Conservation (phyloP, 805 yeast species). For the Candida mattraensis region DNA sequence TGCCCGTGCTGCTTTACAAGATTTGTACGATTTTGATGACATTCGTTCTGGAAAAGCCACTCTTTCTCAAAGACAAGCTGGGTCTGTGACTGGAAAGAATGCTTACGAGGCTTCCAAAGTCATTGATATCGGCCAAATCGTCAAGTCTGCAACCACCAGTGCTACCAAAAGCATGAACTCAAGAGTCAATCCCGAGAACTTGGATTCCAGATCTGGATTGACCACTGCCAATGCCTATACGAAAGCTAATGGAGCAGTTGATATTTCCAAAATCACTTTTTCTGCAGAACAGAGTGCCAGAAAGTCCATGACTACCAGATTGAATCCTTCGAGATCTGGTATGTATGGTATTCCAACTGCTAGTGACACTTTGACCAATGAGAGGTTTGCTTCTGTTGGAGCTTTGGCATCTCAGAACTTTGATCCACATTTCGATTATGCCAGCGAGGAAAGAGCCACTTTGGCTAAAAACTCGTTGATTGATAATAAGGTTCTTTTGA, state of each 20-base stretch:
- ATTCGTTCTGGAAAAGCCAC: constrained; percentile 40
- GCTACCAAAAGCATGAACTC: constrained; percentile 46
- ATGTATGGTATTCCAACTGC: constrained; percentile 41
- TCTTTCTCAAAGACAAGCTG: constrained; percentile 26
- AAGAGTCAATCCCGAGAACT: constrained; percentile 44
- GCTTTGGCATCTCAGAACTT: constrained; percentile 55
- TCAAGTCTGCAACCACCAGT: constrained; percentile 34
- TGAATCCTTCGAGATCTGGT: constrained; percentile 25
- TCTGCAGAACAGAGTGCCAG: constrained; percentile 45
- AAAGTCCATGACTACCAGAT: constrained; percentile 29
- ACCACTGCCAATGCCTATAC: constrained; percentile 28
- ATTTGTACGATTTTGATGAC: constrained; percentile 44
- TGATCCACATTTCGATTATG: constrained; percentile 38
- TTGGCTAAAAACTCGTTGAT: constrained; percentile 38
- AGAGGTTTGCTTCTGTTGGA: constrained; percentile 52
- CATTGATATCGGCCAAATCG: constrained; percentile 31
- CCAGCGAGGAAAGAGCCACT: constrained; percentile 42
- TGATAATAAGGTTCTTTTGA: constrained; percentile 44
- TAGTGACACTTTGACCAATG: constrained; percentile 41
- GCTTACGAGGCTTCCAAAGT: constrained; percentile 32
- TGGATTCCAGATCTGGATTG: constrained; percentile 34
- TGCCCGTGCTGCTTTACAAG: constrained; percentile 41
- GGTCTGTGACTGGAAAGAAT: constrained; percentile 25
- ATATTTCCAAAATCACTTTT: constrained; percentile 51
- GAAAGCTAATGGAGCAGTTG: constrained; percentile 45